Percentiles rank a stretch among this genome's conserved stretches.
These are phyloP conservation scores for Cytospora piceae DNA, from an alignment of 2,329 filamentous ascomycete genomes.

Conservation along the genomic window DNA sequence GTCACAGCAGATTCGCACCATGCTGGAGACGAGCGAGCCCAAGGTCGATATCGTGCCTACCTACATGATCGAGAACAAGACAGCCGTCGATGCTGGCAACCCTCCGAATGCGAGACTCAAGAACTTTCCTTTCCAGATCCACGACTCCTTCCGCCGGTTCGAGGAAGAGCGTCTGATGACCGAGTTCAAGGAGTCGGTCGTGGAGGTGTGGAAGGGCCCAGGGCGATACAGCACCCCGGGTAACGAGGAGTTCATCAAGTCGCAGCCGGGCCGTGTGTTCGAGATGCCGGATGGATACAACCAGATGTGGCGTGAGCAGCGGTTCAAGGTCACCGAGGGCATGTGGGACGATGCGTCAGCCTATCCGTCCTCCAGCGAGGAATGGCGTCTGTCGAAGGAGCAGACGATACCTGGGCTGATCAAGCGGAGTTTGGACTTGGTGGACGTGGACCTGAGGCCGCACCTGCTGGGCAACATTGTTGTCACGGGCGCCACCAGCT, in stretches of 20 bases:
- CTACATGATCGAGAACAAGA: slow-evolving; percentile 87
- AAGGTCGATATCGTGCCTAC: slow-evolving; percentile 78
- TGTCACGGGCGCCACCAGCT: slow-evolving; percentile 83
- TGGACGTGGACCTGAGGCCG: slow-evolving; percentile 87
- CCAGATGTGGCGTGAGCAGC: slow-evolving; percentile 88
- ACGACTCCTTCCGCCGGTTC: slow-evolving; percentile 75
- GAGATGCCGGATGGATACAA: slow-evolving; percentile 98
- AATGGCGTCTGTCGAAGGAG: slow-evolving; percentile 60
- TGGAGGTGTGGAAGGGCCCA: slow-evolving; percentile 88
- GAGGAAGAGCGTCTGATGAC: slow-evolving; percentile 93
- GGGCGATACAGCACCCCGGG: slow-evolving; percentile 65
- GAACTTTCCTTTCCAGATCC: slow-evolving; percentile 65
- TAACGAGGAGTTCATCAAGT: slow-evolving; percentile 77
- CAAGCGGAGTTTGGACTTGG: slow-evolving; percentile 72
- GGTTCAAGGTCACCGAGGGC: slow-evolving; percentile 83
- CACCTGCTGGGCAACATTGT: slow-evolving; percentile 87
- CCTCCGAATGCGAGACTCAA: slow-evolving; percentile 77
- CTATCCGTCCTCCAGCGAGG: slow-evolving; percentile 49
- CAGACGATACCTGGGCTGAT: slow-evolving; percentile 87
- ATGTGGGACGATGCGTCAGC: slow-evolving; percentile 87
- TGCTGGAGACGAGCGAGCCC: slow-evolving; percentile 73
- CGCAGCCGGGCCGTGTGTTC: slow-evolving; percentile 80
- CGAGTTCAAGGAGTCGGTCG: slow-evolving; percentile 97
- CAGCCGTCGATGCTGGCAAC: slow-evolving; percentile 82
- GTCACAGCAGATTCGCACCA: slow-evolving; percentile 80